phyloP scores from a whole-genome alignment of 192 early-diverging fungal species.

The Podochytrium sp. region DNA sequence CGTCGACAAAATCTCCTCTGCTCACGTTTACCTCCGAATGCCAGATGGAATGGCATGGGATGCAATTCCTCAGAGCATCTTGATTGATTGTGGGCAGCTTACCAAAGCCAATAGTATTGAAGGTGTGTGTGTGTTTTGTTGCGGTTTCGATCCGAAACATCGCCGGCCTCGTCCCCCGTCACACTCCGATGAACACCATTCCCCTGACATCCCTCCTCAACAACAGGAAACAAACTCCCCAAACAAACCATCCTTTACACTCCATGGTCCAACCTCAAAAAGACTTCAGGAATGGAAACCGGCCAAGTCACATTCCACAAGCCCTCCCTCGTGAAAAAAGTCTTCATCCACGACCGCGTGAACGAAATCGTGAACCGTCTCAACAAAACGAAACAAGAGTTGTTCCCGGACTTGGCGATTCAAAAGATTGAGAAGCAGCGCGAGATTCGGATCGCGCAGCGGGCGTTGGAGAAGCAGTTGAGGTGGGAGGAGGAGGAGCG shows the following conservation, averaged over 20 bases:
- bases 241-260: slow-evolving; percentile 94
- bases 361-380: slow-evolving; percentile 91
- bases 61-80: slow-evolving; percentile 68
- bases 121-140: slow-evolving; percentile 43
- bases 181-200: background rate
- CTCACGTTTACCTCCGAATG: slow-evolving; percentile 95
- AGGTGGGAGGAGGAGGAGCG: slow-evolving; percentile 45
- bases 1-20: slow-evolving; percentile 95
- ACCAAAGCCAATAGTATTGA: slow-evolving; percentile 98
- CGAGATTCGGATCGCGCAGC: slow-evolving; percentile 39
- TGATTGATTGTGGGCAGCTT: slow-evolving; percentile 89
- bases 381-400: slow-evolving; percentile 88
- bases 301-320: slow-evolving; percentile 96
- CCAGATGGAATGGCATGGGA: slow-evolving; percentile 73
- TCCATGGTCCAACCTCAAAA: slow-evolving; percentile 80
- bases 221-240: slow-evolving; percentile 85
- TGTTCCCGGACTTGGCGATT: slow-evolving; percentile 75
- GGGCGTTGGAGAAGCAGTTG: slow-evolving; percentile 45
- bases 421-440: slow-evolving; percentile 67
- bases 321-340: slow-evolving; percentile 75
- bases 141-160: background rate
- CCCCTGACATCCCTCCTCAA: background rate
- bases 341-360: slow-evolving; percentile 71
- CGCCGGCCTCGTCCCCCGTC: background rate
- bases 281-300: slow-evolving; percentile 91